Evolutionary conservation across 805 yeast genomes (phyloP), one percentile per base, ranked within the genome.

Genomic region (Cyberlindnera xishuangbannaensis): DNA sequence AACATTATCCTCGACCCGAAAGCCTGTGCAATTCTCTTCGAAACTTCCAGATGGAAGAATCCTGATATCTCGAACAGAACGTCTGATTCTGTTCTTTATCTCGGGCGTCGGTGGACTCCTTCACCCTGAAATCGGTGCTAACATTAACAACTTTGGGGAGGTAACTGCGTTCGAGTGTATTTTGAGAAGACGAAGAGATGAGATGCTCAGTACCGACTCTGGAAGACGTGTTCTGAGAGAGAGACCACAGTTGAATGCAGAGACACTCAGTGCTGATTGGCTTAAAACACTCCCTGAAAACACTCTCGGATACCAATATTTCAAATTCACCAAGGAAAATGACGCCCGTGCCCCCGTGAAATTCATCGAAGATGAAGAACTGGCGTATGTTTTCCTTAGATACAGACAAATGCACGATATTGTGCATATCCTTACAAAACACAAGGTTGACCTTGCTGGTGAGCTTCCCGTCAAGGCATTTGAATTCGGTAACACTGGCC

Each of bases 401-500:
- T 92, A 90, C 55, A 73, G 98, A 33, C 97, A 92, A 55, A 88
- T 96, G 53, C 98, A 92, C 52, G 98, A 92, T 53, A 92, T 92
- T 51, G 90, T 87, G 54, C 98, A 92, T 54, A 84, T 97, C 1
- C 68, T 92, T 18, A 82, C 94, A 0, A 90, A 94, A 12, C 67
- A 85, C 31, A 97, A 97, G 0, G 83, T 88, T 29, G 79, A 83
- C 27, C 74, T 92, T 44, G 97, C 92, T 53, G 98, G 98, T n/a
- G 98, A 92, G 54, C 80, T 92, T 33, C 86, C 96, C 1, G 81
- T 92, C 14, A 92, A 92, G 58, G 82, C 87, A 10, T 77, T 92
- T 47, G 98, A 90, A 58, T 94, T 79, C 50, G 81, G 92, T 51
- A 90, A 92, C 56, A 72, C 90, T 39, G 94, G 95, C 5, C 75